A percentile compares a stretch with the other conserved stretches of the same genome.
These are phyloP conservation scores for Astrocystis sublimbata DNA, from an alignment of 495 filamentous ascomycete genomes.

Conservation along the genomic window DNA sequence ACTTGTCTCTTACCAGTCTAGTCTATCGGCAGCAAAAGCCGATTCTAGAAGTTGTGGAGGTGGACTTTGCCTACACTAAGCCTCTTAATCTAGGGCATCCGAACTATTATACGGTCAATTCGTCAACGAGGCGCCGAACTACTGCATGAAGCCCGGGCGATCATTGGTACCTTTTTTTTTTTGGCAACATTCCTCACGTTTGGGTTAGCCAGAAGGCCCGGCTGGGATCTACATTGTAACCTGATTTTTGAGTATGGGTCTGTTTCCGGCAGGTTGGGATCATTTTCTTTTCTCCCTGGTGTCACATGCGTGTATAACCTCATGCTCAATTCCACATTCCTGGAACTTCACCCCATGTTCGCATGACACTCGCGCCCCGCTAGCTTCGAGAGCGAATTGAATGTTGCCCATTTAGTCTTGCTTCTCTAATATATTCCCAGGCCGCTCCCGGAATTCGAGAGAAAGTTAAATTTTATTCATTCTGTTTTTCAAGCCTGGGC, in stretches of 20 bases:
- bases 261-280: slow-evolving; percentile 6
- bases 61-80: background rate
- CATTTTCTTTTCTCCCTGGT: background rate
- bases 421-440: background rate
- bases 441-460: background rate
- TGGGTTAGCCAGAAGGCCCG: background rate
- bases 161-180: background rate
- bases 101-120: background rate
- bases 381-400: background rate
- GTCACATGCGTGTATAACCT: slow-evolving; percentile 1
- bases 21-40: background rate
- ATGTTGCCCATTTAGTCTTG: background rate
- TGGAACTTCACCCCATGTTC: background rate
- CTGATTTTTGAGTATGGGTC: slow-evolving; percentile 8
- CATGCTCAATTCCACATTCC: background rate
- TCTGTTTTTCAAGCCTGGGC: background rate
- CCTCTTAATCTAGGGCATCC: background rate
- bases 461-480: background rate
- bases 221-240: slow-evolving; percentile 1
- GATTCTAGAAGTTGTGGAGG: background rate
- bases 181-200: background rate
- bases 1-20: background rate
- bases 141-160: background rate
- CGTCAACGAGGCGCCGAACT: slow-evolving; percentile 4
- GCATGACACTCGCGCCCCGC: background rate